Evolutionary conservation across 1,284 basidiomycete genomes (phyloP).

Genomic region (Takashimella tepidaria): DNA sequence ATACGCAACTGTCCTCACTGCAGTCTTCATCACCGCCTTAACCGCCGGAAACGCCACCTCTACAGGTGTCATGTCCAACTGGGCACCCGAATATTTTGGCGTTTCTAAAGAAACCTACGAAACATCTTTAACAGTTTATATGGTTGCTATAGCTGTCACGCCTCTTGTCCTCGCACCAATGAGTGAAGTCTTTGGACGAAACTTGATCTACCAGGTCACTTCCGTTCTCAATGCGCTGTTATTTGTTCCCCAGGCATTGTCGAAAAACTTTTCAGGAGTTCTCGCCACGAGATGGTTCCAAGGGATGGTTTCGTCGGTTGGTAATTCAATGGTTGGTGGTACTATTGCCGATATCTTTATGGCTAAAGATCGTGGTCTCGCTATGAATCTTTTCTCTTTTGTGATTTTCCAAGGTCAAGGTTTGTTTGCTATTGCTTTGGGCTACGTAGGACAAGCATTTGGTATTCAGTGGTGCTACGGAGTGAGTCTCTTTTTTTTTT

Average conservation of each 20-base stretch:
- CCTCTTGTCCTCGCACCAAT: conserved; percentile 43
- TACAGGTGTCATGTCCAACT: conserved; percentile 23
- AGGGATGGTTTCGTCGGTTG: conserved; percentile 34
- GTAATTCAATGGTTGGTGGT: conserved; percentile 42
- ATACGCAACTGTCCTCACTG: conserved; percentile 20
- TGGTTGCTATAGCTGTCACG: conserved; percentile 34
- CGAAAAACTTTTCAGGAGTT: conserved; percentile 34
- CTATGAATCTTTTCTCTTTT: conserved; percentile 48
- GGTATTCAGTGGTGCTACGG: conserved; percentile 40
- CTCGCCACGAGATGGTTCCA: conserved; percentile 43
- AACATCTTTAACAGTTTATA: conserved; percentile 22
- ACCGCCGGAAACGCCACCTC: conserved; percentile 29
- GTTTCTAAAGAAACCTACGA: conserved; percentile 23
- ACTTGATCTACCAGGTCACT: conserved; percentile 38
- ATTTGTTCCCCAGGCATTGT: conserved; percentile 43
- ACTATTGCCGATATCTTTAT: conserved; percentile 45
- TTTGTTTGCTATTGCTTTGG: conserved; percentile 22
- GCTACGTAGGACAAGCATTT: conserved; percentile 26
- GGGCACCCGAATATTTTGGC: conserved; percentile 29
- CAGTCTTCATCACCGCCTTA: conserved; percentile 24
- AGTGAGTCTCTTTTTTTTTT: conserved; percentile 17
- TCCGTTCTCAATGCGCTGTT: conserved; percentile 31
- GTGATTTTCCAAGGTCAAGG: conserved; percentile 44
- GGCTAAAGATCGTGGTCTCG: conserved; percentile 39
- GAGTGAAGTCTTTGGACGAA: conserved; percentile 40